These are phyloP conservation scores for Hebeloma cylindrosporum DNA, from an alignment of 768 basidiomycete species.

Conservation along the genomic window DNA sequence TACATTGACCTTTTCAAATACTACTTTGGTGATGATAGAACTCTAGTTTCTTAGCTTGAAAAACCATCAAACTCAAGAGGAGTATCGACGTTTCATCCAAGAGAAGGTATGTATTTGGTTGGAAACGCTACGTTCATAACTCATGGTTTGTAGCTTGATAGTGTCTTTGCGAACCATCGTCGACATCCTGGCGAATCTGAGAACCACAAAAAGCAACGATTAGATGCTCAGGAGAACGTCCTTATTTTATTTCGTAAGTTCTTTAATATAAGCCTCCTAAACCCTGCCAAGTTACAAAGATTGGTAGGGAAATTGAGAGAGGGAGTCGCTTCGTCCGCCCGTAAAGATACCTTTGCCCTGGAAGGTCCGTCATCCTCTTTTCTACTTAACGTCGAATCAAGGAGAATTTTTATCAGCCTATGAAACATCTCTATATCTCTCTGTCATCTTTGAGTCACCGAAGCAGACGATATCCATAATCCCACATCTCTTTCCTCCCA, in stretches of 20 bases:
- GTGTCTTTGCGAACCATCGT: constrained; percentile 43
- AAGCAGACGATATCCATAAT: constrained; percentile 63
- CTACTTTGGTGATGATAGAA: constrained; percentile 29
- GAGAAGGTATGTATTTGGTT: constrained; percentile 49
- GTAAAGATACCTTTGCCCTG: constrained; percentile 60
- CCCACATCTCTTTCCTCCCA: constrained; percentile 53
- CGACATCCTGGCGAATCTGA: constrained; percentile 31
- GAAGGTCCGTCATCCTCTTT: constrained; percentile 57
- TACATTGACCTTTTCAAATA: constrained; percentile 10
- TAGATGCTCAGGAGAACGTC: constrained; percentile 65
- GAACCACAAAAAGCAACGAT: constrained; percentile 35
- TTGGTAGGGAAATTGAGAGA: constrained; percentile 71
- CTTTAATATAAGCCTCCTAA: neutral
- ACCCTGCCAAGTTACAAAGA: neutral
- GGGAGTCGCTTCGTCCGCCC: constrained; percentile 60
- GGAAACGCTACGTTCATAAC: neutral
- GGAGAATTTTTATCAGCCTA: constrained; percentile 48
- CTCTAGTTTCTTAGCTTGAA: constrained; percentile 54
- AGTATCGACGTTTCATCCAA: constrained; percentile 64
- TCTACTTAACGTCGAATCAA: neutral
- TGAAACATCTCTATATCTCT: constrained; percentile 69
- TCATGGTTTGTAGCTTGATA: constrained; percentile 41
- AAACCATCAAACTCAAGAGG: constrained; percentile 56
- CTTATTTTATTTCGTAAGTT: constrained; percentile 71
- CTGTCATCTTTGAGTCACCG: constrained; percentile 60